These are phyloP conservation scores for Fusarium sp. DNA, from an alignment of 2,329 filamentous ascomycete genomes.

Conservation along the genomic window DNA sequence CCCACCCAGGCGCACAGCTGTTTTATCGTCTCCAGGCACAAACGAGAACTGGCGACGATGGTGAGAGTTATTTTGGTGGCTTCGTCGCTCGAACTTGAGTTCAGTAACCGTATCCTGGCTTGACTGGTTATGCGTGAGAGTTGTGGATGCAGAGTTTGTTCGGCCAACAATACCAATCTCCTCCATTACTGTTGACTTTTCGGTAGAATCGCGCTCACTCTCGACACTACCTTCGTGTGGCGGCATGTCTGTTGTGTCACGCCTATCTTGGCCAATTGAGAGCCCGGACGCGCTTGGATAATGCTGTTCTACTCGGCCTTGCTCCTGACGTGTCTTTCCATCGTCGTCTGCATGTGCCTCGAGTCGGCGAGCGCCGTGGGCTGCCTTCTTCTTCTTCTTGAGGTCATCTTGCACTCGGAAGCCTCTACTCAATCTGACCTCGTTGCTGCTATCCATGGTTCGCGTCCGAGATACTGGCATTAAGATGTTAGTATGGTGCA, in stretches of 20 bases:
- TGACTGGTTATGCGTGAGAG: background rate
- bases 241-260: background rate
- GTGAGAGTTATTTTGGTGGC: background rate
- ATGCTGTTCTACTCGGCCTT: conserved; percentile 9
- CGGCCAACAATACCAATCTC: background rate
- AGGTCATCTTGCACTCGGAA: conserved; percentile 25
- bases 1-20: conserved; percentile 9
- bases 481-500: conserved; percentile 4
- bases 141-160: background rate
- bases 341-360: conserved; percentile 6
- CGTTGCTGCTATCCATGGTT: conserved; percentile 36
- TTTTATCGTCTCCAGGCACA: conserved; percentile 44
- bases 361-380: conserved; percentile 4
- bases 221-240: conserved; percentile 13
- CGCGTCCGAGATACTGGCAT: conserved; percentile 37
- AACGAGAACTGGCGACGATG: conserved; percentile 49
- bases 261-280: conserved; percentile 6
- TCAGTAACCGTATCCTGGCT: conserved; percentile 1
- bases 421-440: conserved; percentile 52
- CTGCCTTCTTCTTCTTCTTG: conserved; percentile 2
- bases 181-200: background rate
- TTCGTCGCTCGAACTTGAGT: background rate
- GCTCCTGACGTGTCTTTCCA: conserved; percentile 9
- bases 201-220: conserved; percentile 12
- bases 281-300: background rate